Evolutionary conservation across 23 red algal genomes (phyloP), one percentile per base, ranked within the genome.

Genomic region (Gracilariopsis chorda): DNA sequence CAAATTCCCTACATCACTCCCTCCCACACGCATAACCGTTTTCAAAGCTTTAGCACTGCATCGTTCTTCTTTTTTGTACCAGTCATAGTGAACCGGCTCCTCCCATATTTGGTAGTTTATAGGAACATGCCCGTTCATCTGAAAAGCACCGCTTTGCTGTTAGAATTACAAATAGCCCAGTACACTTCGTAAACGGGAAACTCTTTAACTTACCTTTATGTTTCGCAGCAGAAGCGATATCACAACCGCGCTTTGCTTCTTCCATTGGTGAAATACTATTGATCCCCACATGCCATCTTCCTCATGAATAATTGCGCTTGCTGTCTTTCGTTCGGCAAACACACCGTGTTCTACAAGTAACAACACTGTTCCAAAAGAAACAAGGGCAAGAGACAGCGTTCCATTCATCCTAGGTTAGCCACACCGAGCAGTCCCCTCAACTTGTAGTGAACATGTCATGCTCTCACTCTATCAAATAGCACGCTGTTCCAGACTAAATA

Each of bases 211-310:
- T 30, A 87, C 82, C 82, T 87, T 87, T 3, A 87, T 46, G 30
- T 87, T 87, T 11, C 52, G 82, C 44, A 87, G 51, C 7, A 69
- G 16, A 21, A 70, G 32, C 17, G 82, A 87, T 44, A 87, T 74
- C 14, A 70, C 47, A 0, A 87, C 82, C 11, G 82, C 60, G 21
- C 43, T 46, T 42, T 39, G 51, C 28, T 23, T 68, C 25, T 36
- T 53, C 82, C 60, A 71, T 43, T 87, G 82, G 42, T 71, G 82
- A 42, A 87, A 87, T 5, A 87, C 65, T 4, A 87, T 41, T 20
- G 82, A 87, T 45, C 82, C 82, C 60, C 64, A 87, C 27, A 63
- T 70, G 29, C 82, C 82, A 51, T 87, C 82, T 14, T 87, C 82
- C n/a, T 87, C 59, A 41, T 87, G 65, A 10, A 87, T 49, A 21